These are phyloP conservation scores for Rehmannia glutinosa DNA, from an alignment of 257 asterid species.

Conservation along the genomic window DNA sequence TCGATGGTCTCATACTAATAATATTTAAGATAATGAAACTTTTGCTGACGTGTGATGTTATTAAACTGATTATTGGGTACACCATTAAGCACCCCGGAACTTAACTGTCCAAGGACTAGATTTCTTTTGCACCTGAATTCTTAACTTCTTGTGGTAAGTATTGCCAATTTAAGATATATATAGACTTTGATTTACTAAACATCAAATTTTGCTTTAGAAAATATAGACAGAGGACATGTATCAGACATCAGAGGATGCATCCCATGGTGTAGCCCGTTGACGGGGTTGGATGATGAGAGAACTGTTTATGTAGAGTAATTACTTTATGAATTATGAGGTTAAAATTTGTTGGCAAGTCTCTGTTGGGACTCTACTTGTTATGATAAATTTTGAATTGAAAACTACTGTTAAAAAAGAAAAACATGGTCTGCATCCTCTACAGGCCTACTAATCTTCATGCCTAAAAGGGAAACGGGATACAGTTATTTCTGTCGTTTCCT, in stretches of 20 bases:
- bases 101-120: no score
- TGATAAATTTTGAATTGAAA: no score
- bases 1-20: not conserved
- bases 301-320: not conserved
- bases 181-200: not conserved
- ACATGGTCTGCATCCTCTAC: no score
- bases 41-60: slow-evolving; percentile 3
- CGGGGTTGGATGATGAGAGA: not conserved
- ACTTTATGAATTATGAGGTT: not conserved
- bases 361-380: no score
- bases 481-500: not conserved
- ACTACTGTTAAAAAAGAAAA: no score
- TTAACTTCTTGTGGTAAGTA: not conserved
- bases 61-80: no score
- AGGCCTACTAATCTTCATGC: no score
- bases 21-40: not conserved
- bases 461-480: not conserved
- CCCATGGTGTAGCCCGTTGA: not conserved
- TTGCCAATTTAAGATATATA: not conserved
- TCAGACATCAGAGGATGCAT: not conserved
- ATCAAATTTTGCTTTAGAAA: not conserved
- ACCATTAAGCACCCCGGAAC: no score
- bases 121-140: no score
- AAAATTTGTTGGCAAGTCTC: not conserved
- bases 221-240: not conserved